These are phyloP conservation scores for Cladosporium sp. DNA, from an alignment of 2,329 filamentous ascomycete genomes.

Conservation along the genomic window DNA sequence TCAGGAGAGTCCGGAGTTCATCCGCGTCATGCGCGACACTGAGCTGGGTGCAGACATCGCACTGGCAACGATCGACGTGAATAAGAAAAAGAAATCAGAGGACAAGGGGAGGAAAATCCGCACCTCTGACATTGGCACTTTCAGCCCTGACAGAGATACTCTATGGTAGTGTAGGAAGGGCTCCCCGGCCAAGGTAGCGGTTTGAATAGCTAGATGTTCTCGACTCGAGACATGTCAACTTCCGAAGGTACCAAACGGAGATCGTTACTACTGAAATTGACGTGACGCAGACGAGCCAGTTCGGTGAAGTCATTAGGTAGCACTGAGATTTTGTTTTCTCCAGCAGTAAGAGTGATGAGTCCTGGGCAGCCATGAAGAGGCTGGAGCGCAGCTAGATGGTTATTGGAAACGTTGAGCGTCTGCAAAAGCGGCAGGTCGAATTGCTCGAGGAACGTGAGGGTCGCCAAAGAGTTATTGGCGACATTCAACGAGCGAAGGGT, in stretches of 20 bases:
- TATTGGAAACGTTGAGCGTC: constrained; percentile 72
- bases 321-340: constrained; percentile 73
- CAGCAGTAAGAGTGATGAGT: constrained; percentile 68
- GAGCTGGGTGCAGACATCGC: too few relatives aligned
- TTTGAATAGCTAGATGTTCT: too few relatives aligned
- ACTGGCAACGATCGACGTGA: too few relatives aligned
- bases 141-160: too few relatives aligned
- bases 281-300: constrained; percentile 66
- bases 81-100: too few relatives aligned
- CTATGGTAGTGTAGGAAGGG: too few relatives aligned
- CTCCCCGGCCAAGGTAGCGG: too few relatives aligned
- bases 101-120: too few relatives aligned
- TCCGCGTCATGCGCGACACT: too few relatives aligned
- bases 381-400: constrained; percentile 70
- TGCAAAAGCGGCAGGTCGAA: constrained; percentile 69
- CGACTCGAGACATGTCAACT: too few relatives aligned
- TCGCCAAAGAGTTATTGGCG: constrained; percentile 67
- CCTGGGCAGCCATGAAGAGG: constrained; percentile 69
- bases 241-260: constrained; percentile 70
- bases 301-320: constrained; percentile 73
- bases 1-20: too few relatives aligned
- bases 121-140: too few relatives aligned
- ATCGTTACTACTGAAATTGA: constrained; percentile 82
- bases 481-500: constrained; percentile 73
- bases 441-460: constrained; percentile 43